Percentiles rank a stretch among this genome's conserved stretches.
Conservation (phyloP, 75 land plant species). For the Larix kaempferi region DNA sequence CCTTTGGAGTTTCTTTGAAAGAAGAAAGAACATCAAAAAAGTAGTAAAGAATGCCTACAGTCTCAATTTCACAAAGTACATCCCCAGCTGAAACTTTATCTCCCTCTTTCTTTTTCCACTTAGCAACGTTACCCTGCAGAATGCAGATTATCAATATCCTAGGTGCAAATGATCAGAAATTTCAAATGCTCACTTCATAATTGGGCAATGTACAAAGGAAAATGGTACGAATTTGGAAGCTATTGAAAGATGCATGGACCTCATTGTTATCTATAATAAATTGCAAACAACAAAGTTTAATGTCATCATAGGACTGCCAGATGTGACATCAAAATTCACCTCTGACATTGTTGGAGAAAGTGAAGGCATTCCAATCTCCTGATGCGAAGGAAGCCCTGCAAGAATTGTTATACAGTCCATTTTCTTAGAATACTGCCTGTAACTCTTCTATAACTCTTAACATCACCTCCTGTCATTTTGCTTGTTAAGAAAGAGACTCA, state of each 20-base stretch:
- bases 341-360: conserved; percentile 99
- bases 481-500: too few species aligned
- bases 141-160: background rate
- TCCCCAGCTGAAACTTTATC: conserved; percentile 93
- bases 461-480: background rate
- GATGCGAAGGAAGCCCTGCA: conserved; percentile 65
- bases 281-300: background rate
- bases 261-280: background rate
- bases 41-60: conserved; percentile 45
- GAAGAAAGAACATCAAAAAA: background rate
- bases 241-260: background rate
- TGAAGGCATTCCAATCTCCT: conserved; percentile 97
- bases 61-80: conserved; percentile 99
- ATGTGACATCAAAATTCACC: conserved; percentile 33
- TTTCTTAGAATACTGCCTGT: background rate
- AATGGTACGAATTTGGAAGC: background rate
- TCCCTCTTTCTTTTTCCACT: conserved; percentile 96
- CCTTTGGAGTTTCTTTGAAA: background rate
- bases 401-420: background rate
- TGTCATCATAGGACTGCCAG: background rate
- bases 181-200: background rate
- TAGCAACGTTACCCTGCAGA: conserved; percentile 88
- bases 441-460: background rate
- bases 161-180: background rate
- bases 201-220: too few species aligned